Evolutionary conservation across 176 grass and related monocot species (phyloP).

Genomic region (Sorghum bicolor): DNA sequence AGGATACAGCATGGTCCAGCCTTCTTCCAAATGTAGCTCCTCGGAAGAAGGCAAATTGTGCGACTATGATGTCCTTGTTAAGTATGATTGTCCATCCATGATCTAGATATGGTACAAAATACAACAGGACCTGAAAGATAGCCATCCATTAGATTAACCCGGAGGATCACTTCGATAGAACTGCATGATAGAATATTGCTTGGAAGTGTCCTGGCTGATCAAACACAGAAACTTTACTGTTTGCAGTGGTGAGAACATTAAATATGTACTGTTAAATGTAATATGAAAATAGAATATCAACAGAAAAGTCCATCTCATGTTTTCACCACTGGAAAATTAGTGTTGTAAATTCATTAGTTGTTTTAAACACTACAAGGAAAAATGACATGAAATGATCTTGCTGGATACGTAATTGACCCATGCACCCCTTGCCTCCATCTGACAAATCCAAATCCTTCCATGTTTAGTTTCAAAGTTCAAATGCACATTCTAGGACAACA

Average conservation of each 20-base stretch:
- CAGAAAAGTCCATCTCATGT: not conserved
- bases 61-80: slow-evolving; percentile 35
- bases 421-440: not conserved
- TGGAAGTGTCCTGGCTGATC: not conserved
- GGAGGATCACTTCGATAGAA: not conserved
- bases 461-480: not conserved
- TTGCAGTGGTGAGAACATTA: not conserved
- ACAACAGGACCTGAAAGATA: slow-evolving; percentile 40
- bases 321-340: not conserved
- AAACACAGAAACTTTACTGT: not conserved
- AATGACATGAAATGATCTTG: not conserved
- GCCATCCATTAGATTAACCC: not conserved
- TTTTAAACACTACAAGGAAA: not conserved
- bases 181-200: not conserved
- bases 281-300: not conserved
- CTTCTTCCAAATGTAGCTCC: slow-evolving; percentile 19
- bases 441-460: not conserved
- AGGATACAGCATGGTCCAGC: slow-evolving; percentile 47
- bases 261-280: not conserved
- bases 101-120: slow-evolving; percentile 45
- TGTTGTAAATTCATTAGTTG: not conserved
- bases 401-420: not conserved
- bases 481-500: not conserved
- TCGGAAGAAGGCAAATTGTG: slow-evolving; percentile 18
- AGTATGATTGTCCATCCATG: slow-evolving; percentile 30